Percentiles rank a stretch among this genome's conserved stretches.
phyloP scores from a whole-genome alignment of 345 rosid species.

The Crucihimalaya himalaica region DNA sequence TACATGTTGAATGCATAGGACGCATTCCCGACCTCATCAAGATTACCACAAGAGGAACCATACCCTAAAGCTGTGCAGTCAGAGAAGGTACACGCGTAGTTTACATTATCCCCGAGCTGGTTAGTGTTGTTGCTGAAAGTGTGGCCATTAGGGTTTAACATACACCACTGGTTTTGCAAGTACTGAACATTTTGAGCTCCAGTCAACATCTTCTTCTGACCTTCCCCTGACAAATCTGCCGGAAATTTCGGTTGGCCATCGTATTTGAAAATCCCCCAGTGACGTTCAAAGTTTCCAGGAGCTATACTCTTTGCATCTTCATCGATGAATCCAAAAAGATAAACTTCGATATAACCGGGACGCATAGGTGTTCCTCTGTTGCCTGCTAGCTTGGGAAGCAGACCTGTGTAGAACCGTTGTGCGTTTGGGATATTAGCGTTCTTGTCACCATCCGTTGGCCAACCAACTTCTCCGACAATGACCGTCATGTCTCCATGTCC shows the following conservation, averaged over 20 bases:
- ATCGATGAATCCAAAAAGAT: conserved; percentile 75
- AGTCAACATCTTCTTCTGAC: conserved; percentile 53
- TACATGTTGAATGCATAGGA: conserved; percentile 77
- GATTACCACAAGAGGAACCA: conserved; percentile 63
- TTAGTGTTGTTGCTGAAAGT: conserved; percentile 52
- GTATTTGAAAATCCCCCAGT: conserved; percentile 81
- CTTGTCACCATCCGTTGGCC: conserved; percentile 96
- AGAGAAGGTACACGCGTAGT: conserved; percentile 65
- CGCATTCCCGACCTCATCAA: conserved; percentile 64
- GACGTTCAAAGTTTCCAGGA: conserved; percentile 91
- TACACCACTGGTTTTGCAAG: conserved; percentile 70
- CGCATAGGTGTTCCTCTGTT: conserved; percentile 75
- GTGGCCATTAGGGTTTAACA: conserved; percentile 61
- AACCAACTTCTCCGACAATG: conserved; percentile 85
- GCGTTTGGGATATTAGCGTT: conserved; percentile 67
- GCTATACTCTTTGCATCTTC: conserved; percentile 88
- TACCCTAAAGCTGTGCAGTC: conserved; percentile 70
- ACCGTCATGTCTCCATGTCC: conserved; percentile 65
- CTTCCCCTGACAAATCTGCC: conserved; percentile 64
- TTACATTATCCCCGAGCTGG: conserved; percentile 60
- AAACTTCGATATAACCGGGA: conserved; percentile 61
- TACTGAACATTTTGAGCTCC: conserved; percentile 68
- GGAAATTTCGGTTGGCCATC: conserved; percentile 86
- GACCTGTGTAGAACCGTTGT: conserved; percentile 68
- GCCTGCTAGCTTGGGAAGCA: conserved; percentile 57